Conservation (phyloP, 352 stramenopile species). For the Saprolegnia parasitica region DNA sequence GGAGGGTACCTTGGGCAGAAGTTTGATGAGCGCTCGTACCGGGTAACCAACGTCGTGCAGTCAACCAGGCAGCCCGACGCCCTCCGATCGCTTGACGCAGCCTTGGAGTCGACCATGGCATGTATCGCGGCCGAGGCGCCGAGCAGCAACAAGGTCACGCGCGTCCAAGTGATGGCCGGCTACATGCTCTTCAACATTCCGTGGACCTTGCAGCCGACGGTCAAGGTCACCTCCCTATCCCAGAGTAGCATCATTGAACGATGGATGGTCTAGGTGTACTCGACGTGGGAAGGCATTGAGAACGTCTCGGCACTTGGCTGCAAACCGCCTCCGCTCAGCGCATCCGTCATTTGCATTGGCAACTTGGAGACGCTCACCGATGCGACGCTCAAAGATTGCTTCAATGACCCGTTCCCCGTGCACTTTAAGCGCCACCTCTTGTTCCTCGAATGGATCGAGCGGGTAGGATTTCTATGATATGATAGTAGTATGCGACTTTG, state of each 20-base stretch:
- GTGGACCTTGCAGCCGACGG: background rate
- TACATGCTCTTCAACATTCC: conserved; percentile 3
- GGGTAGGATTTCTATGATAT: background rate
- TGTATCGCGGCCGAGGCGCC: background rate
- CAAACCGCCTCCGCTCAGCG: conserved; percentile 1
- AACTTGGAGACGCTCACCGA: background rate
- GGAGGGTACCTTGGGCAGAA: background rate
- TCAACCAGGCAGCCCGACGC: background rate
- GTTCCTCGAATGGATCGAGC: background rate
- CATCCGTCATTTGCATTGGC: background rate
- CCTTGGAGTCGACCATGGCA: background rate
- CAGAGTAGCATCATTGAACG: background rate
- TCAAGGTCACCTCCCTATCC: background rate
- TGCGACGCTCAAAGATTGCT: conserved; percentile 4
- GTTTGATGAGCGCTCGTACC: background rate
- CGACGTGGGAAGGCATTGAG: conserved; percentile 17
- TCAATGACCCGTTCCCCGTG: background rate
- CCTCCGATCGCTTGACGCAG: background rate
- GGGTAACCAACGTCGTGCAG: background rate
- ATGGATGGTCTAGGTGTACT: background rate
- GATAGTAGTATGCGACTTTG: background rate
- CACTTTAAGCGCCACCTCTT: background rate
- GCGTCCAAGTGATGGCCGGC: background rate
- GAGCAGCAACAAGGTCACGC: background rate
- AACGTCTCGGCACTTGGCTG: background rate